Evolutionary conservation across 331 rosid genomes (phyloP), one percentile per base, ranked within the genome.

Genomic region (Spiraea crenata): DNA sequence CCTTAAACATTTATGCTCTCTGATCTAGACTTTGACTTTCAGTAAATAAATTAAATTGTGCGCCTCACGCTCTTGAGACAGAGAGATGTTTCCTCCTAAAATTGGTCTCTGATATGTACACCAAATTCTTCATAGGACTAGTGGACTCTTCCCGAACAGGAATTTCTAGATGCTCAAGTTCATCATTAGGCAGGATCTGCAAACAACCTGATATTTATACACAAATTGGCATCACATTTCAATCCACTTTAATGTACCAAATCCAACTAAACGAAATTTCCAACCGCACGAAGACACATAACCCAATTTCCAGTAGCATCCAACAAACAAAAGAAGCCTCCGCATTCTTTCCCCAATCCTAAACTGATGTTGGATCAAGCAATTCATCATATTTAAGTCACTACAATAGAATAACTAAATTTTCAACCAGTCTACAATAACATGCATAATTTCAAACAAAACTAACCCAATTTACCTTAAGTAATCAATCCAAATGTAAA

Each of bases 1-100:
- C 98, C 96, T 92, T 81, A 69, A 85, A 92, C 89, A 95, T 85
- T 54, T 69, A 70, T 39, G 83, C 86, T 76, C 98, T 90, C 76
- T 84, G 83, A 49, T 88, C 82, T 65, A 88, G 76, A 73, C 89
- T 88, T 84, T 90, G 98, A 64, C 88, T 86, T 75, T 96, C 98
- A 20, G 97, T 86, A 79, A 92, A 92, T 25, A 85, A 81, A 85
- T 90, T 92, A 84, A 86, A 90, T 74, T 89, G 70, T 1, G 79
- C 72, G 52, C 46, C 83, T 25, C 31, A 2, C 2, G 31, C 31
- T 25, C 31, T 52, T 54, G 31, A 25, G 31, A 2, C 31, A 25
- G 31, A 25, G 31, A 25, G 31, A 25, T 25, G 31, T 25, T 25
- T 2, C 31, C 31, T 25, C 31, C 85, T 25, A 51, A 68, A 80